A percentile compares a stretch with the other conserved stretches of the same genome.
phyloP scores from a whole-genome alignment of 805 yeast genomes.

The Yamadazyma scolyti region DNA sequence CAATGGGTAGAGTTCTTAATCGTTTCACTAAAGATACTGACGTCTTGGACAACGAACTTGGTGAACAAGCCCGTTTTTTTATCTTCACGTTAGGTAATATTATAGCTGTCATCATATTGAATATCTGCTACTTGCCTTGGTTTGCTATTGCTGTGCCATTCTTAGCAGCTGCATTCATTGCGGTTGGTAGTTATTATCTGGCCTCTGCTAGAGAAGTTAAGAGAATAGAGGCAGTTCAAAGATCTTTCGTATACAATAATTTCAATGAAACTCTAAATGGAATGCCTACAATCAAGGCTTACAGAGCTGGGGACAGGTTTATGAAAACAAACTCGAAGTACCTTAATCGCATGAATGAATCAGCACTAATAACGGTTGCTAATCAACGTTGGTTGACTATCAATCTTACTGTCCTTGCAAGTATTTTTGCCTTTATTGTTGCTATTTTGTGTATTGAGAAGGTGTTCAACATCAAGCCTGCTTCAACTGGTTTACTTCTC shows the following conservation, averaged over 20 bases:
- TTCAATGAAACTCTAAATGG: conserved; percentile 34
- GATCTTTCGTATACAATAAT: conserved; percentile 35
- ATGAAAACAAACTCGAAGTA: conserved; percentile 17
- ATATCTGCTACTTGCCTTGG: conserved; percentile 35
- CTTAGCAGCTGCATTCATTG: conserved; percentile 19
- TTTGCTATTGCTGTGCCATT: conserved; percentile 34
- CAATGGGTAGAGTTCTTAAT: conserved; percentile 80
- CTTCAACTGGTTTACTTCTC: conserved; percentile 32
- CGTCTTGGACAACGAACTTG: conserved; percentile 71
- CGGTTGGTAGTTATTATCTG: conserved; percentile 26
- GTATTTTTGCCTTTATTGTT: conserved; percentile 22
- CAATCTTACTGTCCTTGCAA: conserved; percentile 25
- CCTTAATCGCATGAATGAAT: conserved; percentile 30
- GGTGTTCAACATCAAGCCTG: conserved; percentile 27
- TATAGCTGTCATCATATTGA: conserved; percentile 46
- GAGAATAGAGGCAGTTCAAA: conserved; percentile 33
- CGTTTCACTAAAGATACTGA: conserved; percentile 87
- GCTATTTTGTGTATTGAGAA: conserved; percentile 30
- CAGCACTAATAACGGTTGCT: conserved; percentile 28
- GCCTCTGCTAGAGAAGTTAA: conserved; percentile 34
- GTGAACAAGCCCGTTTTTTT: conserved; percentile 62
- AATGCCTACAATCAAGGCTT: conserved; percentile 33
- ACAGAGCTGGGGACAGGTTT: conserved; percentile 20
- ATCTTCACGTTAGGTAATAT: conserved; percentile 52
- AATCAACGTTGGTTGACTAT: conserved; percentile 34